Evolutionary conservation across 495 filamentous ascomycete species (phyloP).

Genomic region (Tetracladium setigerum): DNA sequence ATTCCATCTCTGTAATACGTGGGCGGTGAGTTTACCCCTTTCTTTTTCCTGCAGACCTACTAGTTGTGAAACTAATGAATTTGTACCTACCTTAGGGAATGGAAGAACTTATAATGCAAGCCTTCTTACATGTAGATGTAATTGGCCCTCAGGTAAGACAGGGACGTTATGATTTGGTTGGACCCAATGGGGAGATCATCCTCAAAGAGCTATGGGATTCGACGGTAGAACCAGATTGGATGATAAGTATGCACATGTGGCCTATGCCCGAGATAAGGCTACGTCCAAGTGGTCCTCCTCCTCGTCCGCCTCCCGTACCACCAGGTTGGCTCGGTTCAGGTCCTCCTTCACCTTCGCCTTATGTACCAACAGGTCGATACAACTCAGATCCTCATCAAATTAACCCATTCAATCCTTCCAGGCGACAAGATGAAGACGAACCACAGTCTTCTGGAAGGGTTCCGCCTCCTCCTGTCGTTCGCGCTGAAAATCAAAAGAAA

Average conservation of each 20-base stretch:
- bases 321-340: background rate
- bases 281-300: background rate
- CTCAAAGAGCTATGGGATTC: slow-evolving; percentile 43
- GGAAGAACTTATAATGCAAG: slow-evolving; percentile 39
- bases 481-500: too few relatives aligned
- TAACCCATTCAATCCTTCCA: too few relatives aligned
- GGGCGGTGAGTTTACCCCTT: slow-evolving; percentile 39
- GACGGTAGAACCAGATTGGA: slow-evolving; percentile 50
- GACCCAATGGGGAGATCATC: slow-evolving; percentile 35
- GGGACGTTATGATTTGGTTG: slow-evolving; percentile 38
- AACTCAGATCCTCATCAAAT: too few relatives aligned
- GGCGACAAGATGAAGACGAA: too few relatives aligned
- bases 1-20: slow-evolving; percentile 51
- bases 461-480: too few relatives aligned
- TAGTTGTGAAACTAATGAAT: background rate
- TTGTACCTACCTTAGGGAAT: slow-evolving; percentile 33
- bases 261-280: slow-evolving; percentile 48
- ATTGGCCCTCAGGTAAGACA: slow-evolving; percentile 34
- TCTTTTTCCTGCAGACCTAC: slow-evolving; percentile 1
- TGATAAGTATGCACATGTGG: slow-evolving; percentile 86
- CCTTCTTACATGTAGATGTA: slow-evolving; percentile 34
- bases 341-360: background rate
- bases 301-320: background rate
- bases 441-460: too few relatives aligned
- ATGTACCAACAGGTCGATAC: too few relatives aligned